phyloP scores from a whole-genome alignment of 1,284 basidiomycete genomes.

The Leccinum pallidistipes region DNA sequence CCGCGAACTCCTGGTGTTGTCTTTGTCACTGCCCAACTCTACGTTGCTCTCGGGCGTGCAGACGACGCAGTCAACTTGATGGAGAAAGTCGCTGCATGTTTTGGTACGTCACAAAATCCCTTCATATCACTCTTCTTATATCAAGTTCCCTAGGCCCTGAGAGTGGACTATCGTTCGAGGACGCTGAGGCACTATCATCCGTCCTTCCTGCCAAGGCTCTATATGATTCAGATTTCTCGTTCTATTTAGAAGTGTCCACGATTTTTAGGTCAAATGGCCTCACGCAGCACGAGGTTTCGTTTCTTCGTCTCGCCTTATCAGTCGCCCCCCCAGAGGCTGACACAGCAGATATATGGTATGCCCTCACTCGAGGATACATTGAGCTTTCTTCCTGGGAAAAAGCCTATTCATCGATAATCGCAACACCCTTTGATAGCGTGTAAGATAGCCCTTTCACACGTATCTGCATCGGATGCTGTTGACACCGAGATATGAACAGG shows the following conservation, averaged over 20 bases:
- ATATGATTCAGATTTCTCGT: conserved; percentile 64
- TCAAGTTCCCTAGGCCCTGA: conserved; percentile 46
- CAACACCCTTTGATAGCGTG: conserved; percentile 74
- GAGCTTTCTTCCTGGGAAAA: conserved; percentile 79
- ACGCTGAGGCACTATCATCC: conserved; percentile 58
- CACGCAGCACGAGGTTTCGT: conserved; percentile 66
- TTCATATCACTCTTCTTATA: conserved; percentile 11
- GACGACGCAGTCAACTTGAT: conserved; percentile 75
- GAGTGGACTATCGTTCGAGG: conserved; percentile 55
- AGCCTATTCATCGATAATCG: conserved; percentile 78
- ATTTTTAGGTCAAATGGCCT: conserved; percentile 65
- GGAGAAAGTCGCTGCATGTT: conserved; percentile 74
- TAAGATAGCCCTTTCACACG: conserved; percentile 44
- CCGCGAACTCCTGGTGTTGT: conserved; percentile 74
- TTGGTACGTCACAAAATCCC: conserved; percentile 51
- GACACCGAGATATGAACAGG: conserved; percentile 42
- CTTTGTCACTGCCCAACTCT: conserved; percentile 72
- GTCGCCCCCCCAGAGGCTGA: conserved; percentile 54
- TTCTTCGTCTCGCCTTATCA: conserved; percentile 78
- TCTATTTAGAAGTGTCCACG: conserved; percentile 75
- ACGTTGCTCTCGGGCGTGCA: conserved; percentile 65
- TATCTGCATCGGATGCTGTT: conserved; percentile 8
- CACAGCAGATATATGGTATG: conserved; percentile 71
- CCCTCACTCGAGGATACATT: conserved; percentile 74
- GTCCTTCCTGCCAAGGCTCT: conserved; percentile 62